Evolutionary conservation across 352 stramenopile genomes (phyloP).

Genomic region (Globisporangium orthogonon): DNA sequence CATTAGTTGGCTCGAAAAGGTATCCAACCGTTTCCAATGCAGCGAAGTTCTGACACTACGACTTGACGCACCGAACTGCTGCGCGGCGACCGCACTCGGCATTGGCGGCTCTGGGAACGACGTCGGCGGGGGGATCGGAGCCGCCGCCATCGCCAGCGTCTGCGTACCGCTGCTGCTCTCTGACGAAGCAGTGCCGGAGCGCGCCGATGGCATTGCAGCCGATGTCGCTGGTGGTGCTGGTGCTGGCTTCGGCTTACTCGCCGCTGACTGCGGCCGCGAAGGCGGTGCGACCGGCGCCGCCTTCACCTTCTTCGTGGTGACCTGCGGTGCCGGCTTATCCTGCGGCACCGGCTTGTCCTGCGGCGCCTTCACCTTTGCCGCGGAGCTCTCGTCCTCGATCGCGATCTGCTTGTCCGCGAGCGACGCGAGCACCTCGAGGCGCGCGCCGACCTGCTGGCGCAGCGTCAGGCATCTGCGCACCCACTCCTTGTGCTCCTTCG

Average conservation of each 20-base stretch:
- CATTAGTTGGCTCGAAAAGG: too few relatives aligned
- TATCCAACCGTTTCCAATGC: too few relatives aligned
- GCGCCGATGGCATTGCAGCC: not conserved
- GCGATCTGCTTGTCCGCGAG: slow-evolving; percentile 78
- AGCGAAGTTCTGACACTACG: not conserved
- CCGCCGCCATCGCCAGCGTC: not conserved
- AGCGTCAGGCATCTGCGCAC: slow-evolving; percentile 49
- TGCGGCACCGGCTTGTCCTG: not conserved
- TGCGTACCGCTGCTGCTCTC: not conserved
- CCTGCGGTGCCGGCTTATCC: not conserved
- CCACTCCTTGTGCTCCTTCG: slow-evolving; percentile 71
- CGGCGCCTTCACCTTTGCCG: not conserved
- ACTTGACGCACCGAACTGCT: slow-evolving; percentile 9
- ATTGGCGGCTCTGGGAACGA: slow-evolving; percentile 45
- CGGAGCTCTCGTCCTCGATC: slow-evolving; percentile 33
- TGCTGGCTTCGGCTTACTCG: slow-evolving; percentile 6
- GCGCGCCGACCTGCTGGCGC: slow-evolving; percentile 65
- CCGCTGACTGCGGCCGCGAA: slow-evolving; percentile 7
- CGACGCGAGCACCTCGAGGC: slow-evolving; percentile 69
- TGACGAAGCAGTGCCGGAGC: not conserved
- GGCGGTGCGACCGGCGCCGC: slow-evolving; percentile 2
- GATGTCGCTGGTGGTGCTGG: not conserved
- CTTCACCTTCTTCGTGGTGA: slow-evolving; percentile 8
- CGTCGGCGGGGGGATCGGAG: slow-evolving; percentile 13
- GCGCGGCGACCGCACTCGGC: slow-evolving; percentile 10